Evolutionary conservation across 345 rosid genomes (phyloP), one percentile per base, ranked within the genome.

Genomic region (Citrus sp.): DNA sequence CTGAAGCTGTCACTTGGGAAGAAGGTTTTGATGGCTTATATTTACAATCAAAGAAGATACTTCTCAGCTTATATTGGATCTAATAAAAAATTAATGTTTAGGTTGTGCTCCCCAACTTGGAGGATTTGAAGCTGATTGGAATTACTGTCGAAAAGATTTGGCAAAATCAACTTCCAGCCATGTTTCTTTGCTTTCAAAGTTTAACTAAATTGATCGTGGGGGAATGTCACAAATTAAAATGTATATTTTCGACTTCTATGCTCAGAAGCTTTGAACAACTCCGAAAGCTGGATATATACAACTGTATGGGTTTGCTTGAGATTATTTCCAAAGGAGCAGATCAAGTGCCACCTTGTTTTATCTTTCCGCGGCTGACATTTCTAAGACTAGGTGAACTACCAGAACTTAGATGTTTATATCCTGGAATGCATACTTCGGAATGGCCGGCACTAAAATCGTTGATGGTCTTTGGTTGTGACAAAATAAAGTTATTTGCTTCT

Each of bases 61-160:
- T 40, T 40, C 46, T 34, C 18, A 3, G 4, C 19, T 13, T 4
- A 16, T 4, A 51, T 51, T 42, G 0, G 56, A 51, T 51, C 18
- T 51, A 42, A 42, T 4, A 42, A 42, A 6, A 51, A 49, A 16
- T 51, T 21, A 49, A 13, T 70, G 2, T 34, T 37, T 71, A 83
- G 85, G 82, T 83, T 32, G 72, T 7, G 18, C 35, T 79, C 35
- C 82, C 85, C 22, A 71, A 35, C 21, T 61, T 79, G 76, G 38
- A 72, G 73, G 16, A 19, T 4, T 10, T 83, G 75, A 0, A 13
- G 6, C 7, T 83, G 9, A 0, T 0, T 72, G 38, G 9, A 27
- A 56, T 72, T 49, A 21, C 28, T 28, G 21, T 82, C 9, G 37
- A 75, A 70, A 69, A 4, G 10, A 40, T 63, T 12, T 83, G 81